Evolutionary conservation across 164 flowering plant species (phyloP).

Genomic region (Platanus orientalis): DNA sequence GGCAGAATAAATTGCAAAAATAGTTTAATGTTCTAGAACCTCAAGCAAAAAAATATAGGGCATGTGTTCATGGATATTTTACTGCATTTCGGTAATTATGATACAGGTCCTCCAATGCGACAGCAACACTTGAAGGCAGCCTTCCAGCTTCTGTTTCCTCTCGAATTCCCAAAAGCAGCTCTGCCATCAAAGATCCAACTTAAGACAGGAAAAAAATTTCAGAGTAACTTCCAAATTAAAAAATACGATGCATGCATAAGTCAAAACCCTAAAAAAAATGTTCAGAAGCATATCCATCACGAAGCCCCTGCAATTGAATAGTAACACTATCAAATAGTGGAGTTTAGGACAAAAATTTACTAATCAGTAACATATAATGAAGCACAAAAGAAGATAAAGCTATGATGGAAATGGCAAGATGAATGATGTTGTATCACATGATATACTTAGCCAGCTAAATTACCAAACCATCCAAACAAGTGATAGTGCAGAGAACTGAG

Average conservation of each 20-base stretch:
- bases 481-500: too few species aligned
- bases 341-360: background rate
- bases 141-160: slow-evolving; percentile 70
- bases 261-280: background rate
- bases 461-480: too few species aligned
- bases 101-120: slow-evolving; percentile 74
- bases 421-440: too few species aligned
- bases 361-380: background rate
- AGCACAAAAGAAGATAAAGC: background rate
- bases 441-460: too few species aligned
- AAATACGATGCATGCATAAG: background rate
- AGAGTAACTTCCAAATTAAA: slow-evolving; percentile 10
- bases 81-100: slow-evolving; percentile 80
- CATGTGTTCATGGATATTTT: slow-evolving; percentile 26
- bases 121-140: slow-evolving; percentile 65
- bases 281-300: background rate
- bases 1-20: background rate
- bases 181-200: slow-evolving; percentile 36
- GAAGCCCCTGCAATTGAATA: background rate
- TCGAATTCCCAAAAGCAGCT: slow-evolving; percentile 58
- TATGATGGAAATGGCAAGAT: too few species aligned
- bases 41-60: slow-evolving; percentile 2
- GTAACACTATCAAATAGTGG: background rate
- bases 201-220: background rate
- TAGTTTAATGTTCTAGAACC: slow-evolving; percentile 11